These are phyloP conservation scores for Tolypocladium amazonense DNA, from an alignment of 2,329 filamentous ascomycete species.

Conservation along the genomic window DNA sequence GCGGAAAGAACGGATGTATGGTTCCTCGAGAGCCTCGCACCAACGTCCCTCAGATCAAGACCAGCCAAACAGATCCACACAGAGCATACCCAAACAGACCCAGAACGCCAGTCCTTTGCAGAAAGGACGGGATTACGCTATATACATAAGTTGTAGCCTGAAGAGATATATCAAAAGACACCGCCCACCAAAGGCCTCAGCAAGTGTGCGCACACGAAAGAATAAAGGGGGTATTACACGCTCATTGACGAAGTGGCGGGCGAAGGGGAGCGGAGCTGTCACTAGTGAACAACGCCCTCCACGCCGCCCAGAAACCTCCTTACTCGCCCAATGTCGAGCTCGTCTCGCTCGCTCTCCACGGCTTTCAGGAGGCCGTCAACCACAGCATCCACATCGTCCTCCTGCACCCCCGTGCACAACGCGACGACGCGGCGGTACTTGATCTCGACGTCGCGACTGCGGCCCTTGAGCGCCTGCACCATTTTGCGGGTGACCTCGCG, in stretches of 20 bases:
- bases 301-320: slow-evolving; percentile 72
- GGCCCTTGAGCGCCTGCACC: slow-evolving; percentile 61
- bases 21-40: neutral
- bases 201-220: neutral
- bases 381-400: slow-evolving; percentile 68
- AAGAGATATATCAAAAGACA: neutral
- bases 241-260: neutral
- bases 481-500: slow-evolving; percentile 57
- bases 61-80: neutral
- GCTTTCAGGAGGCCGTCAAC: slow-evolving; percentile 74
- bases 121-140: neutral
- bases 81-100: neutral
- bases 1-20: neutral
- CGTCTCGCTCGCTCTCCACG: slow-evolving; percentile 75
- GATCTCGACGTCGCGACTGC: slow-evolving; percentile 73
- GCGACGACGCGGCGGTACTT: slow-evolving; percentile 85
- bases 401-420: slow-evolving; percentile 71
- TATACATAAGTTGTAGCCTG: neutral
- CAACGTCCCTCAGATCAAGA: neutral
- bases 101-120: neutral
- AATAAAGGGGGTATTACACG: neutral
- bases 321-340: slow-evolving; percentile 66
- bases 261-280: neutral
- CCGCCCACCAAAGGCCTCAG: neutral
- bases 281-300: slow-evolving; percentile 46